Conservation (phyloP, 2,329 filamentous ascomycete genomes). For the Magnaporthiopsis rhizophila region DNA sequence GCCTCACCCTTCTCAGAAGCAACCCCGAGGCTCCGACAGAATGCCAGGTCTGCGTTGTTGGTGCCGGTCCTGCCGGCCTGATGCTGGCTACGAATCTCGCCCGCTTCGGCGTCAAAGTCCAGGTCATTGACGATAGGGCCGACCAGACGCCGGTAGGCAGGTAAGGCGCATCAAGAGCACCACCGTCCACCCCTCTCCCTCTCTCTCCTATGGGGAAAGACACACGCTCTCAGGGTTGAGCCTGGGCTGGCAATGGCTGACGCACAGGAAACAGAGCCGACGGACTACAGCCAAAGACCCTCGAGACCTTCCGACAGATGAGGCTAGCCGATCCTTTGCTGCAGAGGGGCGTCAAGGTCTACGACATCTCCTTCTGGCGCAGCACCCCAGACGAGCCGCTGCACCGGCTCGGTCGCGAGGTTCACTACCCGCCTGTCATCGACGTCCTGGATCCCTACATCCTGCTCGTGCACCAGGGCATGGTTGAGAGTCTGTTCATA, state of each 20-base stretch:
- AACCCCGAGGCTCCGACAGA: conserved; percentile 36
- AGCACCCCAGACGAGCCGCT: conserved; percentile 47
- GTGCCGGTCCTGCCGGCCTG: conserved; percentile 47
- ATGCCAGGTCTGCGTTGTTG: conserved; percentile 37
- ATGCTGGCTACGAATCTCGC: conserved; percentile 48
- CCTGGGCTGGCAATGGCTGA: conserved; percentile 7
- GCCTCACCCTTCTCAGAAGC: conserved; percentile 40
- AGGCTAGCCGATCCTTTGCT: conserved; percentile 61
- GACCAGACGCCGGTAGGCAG: conserved; percentile 43
- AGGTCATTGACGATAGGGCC: conserved; percentile 49
- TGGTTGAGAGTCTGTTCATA: conserved; percentile 64
- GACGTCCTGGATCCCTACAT: conserved; percentile 51
- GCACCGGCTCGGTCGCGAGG: conserved; percentile 29
- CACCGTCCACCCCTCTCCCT: conserved; percentile 6
- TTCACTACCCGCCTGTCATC: conserved; percentile 59
- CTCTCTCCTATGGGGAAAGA: neutral
- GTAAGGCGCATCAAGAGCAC: conserved; percentile 4
- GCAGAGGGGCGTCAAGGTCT: conserved; percentile 59
- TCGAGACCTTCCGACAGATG: conserved; percentile 69
- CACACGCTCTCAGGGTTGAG: conserved; percentile 23
- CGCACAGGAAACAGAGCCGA: conserved; percentile 44
- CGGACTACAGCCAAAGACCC: conserved; percentile 69
- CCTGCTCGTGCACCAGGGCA: conserved; percentile 61
- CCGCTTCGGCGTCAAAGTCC: conserved; percentile 49
- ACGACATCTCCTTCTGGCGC: conserved; percentile 69